A percentile compares a stretch with the other conserved stretches of the same genome.
phyloP scores from a whole-genome alignment of 1,139 yeast species.

The Scheffersomyces segobiensis region DNA sequence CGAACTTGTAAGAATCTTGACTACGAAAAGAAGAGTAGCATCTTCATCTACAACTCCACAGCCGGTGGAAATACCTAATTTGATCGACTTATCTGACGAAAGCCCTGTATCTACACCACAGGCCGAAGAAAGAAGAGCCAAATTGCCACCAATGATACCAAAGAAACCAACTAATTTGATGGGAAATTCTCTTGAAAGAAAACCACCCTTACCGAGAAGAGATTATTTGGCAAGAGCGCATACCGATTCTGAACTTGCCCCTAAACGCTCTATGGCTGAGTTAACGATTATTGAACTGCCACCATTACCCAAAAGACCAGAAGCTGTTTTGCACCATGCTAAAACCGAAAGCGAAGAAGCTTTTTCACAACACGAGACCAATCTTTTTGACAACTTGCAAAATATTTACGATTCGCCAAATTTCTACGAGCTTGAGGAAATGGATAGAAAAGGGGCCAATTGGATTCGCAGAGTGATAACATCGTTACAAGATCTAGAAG shows the following conservation, averaged over 20 bases:
- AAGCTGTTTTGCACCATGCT: background rate
- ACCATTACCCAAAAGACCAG: slow-evolving; percentile 2
- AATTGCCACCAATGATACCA: slow-evolving; percentile 42
- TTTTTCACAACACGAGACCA: slow-evolving; percentile 10
- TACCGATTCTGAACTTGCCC: slow-evolving; percentile 4
- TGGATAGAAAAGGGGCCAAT: slow-evolving; percentile 47
- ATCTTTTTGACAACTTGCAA: slow-evolving; percentile 5
- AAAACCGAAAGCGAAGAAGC: slow-evolving; percentile 2
- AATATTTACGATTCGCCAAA: slow-evolving; percentile 27
- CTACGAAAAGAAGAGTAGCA: slow-evolving; percentile 12
- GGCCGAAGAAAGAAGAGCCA: slow-evolving; percentile 15
- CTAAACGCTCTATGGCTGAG: background rate
- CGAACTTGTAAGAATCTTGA: slow-evolving; percentile 29
- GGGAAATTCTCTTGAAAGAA: slow-evolving; percentile 18
- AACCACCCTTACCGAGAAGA: slow-evolving; percentile 25
- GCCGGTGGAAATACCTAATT: slow-evolving; percentile 22
- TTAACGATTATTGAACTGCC: background rate
- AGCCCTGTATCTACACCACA: slow-evolving; percentile 8
- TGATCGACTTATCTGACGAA: slow-evolving; percentile 36
- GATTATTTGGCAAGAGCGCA: slow-evolving; percentile 4
- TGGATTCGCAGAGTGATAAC: slow-evolving; percentile 49
- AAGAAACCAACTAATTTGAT: slow-evolving; percentile 36
- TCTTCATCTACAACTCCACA: slow-evolving; percentile 3
- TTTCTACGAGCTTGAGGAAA: slow-evolving; percentile 37
- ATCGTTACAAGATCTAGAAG: slow-evolving; percentile 39